A percentile compares a stretch with the other conserved stretches of the same genome.
Conservation (phyloP, 768 basidiomycete species). For the Pulveroboletus frians region DNA sequence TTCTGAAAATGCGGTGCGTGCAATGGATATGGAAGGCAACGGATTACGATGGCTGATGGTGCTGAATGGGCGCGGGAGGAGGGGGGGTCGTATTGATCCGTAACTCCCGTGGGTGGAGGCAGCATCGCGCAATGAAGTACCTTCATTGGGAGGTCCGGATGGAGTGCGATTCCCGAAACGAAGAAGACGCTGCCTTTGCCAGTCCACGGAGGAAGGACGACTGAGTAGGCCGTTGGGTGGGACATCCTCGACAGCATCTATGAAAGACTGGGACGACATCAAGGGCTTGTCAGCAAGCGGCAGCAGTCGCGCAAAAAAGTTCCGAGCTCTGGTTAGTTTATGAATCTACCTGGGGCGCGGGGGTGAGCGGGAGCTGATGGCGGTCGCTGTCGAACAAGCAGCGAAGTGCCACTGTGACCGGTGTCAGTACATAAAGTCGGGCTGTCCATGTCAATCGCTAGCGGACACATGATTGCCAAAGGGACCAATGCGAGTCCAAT, state of each 20-base stretch:
- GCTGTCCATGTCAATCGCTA: background rate
- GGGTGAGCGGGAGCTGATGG: background rate
- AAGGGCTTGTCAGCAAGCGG: conserved; percentile 12
- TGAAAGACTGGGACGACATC: conserved; percentile 17
- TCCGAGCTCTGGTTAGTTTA: background rate
- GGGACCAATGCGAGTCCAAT: background rate
- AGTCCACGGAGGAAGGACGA: conserved; percentile 52
- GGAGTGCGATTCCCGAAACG: conserved; percentile 38
- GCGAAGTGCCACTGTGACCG: background rate
- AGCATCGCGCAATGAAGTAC: conserved; percentile 31
- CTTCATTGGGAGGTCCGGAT: conserved; percentile 27
- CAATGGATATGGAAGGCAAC: conserved; percentile 30
- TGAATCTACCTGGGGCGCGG: background rate
- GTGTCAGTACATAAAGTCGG: background rate
- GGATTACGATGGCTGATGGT: conserved; percentile 33
- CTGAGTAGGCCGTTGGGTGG: conserved; percentile 35
- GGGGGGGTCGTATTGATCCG: conserved; percentile 45
- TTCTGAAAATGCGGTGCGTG: conserved; percentile 33
- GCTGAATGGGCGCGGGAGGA: conserved; percentile 20
- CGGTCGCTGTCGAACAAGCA: background rate
- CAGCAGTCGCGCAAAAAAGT: background rate
- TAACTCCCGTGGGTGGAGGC: conserved; percentile 39
- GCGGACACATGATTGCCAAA: background rate
- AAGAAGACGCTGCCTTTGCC: conserved; percentile 58
- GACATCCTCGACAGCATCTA: conserved; percentile 4